Evolutionary conservation across 2,329 filamentous ascomycete genomes (phyloP).

Genomic region (Beauveria scarabaeidicola): DNA sequence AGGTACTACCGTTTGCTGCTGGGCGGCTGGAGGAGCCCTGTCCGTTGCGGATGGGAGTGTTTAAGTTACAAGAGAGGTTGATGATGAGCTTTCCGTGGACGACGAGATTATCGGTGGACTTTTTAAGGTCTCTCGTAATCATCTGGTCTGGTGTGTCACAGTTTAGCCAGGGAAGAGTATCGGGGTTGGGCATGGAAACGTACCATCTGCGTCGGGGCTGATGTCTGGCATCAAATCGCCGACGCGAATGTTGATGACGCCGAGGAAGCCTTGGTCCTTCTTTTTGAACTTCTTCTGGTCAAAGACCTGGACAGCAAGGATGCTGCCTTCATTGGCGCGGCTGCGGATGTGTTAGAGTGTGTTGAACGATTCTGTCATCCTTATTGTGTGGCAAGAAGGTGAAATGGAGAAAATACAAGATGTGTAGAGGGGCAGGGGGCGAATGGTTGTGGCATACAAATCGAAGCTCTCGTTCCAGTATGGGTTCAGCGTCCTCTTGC

Average conservation of each 20-base stretch:
- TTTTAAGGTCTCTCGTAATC: constrained; percentile 94
- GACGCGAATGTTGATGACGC: constrained; percentile 93
- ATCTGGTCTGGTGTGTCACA: constrained; percentile 68
- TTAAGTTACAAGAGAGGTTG: constrained; percentile 87
- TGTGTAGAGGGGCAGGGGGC: neutral
- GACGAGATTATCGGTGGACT: constrained; percentile 94
- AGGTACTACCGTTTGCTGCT: neutral
- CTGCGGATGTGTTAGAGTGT: constrained; percentile 37
- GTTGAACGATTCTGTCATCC: neutral
- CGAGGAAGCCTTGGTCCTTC: constrained; percentile 98
- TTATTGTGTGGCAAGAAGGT: neutral
- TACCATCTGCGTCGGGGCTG: constrained; percentile 84
- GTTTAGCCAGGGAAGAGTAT: constrained; percentile 16
- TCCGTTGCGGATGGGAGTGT: constrained; percentile 52
- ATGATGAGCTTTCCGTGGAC: constrained; percentile 97
- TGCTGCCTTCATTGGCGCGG: constrained; percentile 87
- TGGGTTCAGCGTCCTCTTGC: constrained; percentile 96
- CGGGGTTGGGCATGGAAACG: constrained; percentile 21
- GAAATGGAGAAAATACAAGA: neutral
- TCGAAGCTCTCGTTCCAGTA: constrained; percentile 99
- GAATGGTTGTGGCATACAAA: constrained; percentile 55
- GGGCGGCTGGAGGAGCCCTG: constrained; percentile 38
- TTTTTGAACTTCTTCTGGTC: constrained; percentile 99
- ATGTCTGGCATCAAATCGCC: constrained; percentile 84
- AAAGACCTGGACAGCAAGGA: constrained; percentile 95